Base-by-base conservation (phyloP, 2,329 filamentous ascomycete genomes). In the Sarocladiaceae sp. region DNA sequence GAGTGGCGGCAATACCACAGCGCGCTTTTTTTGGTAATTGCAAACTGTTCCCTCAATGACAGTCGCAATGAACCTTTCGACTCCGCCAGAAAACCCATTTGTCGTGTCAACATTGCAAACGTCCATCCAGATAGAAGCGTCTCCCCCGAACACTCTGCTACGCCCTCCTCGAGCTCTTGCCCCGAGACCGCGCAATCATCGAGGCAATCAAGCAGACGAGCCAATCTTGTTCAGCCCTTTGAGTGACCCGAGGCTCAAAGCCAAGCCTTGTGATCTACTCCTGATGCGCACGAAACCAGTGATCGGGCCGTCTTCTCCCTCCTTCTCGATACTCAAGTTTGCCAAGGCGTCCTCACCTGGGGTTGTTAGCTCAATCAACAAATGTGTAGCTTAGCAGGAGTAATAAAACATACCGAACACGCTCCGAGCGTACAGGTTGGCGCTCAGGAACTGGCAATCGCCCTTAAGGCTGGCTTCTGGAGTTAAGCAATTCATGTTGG, bases 261-360 rank as follows among this genome's bases (percentile, higher is more conserved):
- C 93, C 59, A 98, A 73, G 40, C 93, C 93, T 70, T 98, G 93
- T 29, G 89, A 95, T 62, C 93, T 85, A 73, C 90, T 96, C 68
- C 93, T 83, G 78, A 98, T 98, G 62, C 93, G 83, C 51, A 98
- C 90, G 65, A 98, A 98, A 34, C 93, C 93, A 33, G 91, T 96
- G 51, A 98, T 91, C 5, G 89, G 88, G 19, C 93, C 93, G 58
- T 95, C 85, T 20, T 95, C 89, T 48, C 89, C 90, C 64, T 97
- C 90, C 70, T 96, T 91, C 68, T 98, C 93, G 58, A 98, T 96
- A 63, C 90, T 96, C 66, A 98, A 62, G 64, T 98, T 98, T 59
- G 93, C 93, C 58, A 98, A 72, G 48, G 93, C 93, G 70, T 98
- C 93, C 86, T 98, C 93, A 52, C 93, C 93, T 98, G 48, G 21